Evolutionary conservation across 1,284 basidiomycete species (phyloP).

Genomic region (Malassezia vespertilionis): DNA sequence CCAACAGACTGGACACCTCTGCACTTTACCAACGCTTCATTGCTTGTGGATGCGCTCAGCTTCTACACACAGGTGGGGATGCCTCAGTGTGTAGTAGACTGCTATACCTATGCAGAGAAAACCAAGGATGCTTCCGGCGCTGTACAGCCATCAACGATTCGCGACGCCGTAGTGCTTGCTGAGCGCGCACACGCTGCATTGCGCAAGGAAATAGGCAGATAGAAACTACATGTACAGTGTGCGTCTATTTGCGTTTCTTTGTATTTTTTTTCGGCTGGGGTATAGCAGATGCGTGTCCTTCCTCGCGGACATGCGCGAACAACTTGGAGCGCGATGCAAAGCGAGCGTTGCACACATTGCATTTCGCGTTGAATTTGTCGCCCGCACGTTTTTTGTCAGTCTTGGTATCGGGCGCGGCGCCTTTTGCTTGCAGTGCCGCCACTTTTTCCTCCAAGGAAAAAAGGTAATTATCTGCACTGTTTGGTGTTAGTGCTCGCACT

Average conservation of each 20-base stretch:
- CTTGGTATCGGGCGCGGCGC: conserved; percentile 10
- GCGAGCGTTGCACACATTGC: conserved; percentile 60
- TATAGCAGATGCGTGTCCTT: conserved; percentile 60
- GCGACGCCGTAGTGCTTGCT: not conserved
- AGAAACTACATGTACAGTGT: no score
- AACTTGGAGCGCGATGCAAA: conserved; percentile 69
- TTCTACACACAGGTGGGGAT: conserved; percentile 6
- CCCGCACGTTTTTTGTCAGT: conserved; percentile 8
- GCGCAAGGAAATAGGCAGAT: no score
- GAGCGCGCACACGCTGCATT: not conserved
- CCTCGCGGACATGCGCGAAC: conserved; percentile 63
- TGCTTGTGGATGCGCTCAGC: conserved; percentile 9
- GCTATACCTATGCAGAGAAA: conserved; percentile 2
- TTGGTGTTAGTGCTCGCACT: conserved; percentile 60
- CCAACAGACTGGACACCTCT: not conserved
- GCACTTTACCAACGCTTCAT: not conserved
- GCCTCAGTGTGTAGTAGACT: conserved; percentile 3
- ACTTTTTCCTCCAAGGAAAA: conserved; percentile 58
- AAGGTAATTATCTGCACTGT: conserved; percentile 65
- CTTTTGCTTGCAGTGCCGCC: conserved; percentile 17
- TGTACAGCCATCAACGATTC: not conserved
- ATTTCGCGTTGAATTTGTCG: conserved; percentile 42
- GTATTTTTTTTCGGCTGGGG: not conserved
- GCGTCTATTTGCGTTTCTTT: not conserved
- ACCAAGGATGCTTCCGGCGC: not conserved